These are phyloP conservation scores for Leishmania tarentolae DNA, from an alignment of 208 protist genomes.

Conservation along the genomic window DNA sequence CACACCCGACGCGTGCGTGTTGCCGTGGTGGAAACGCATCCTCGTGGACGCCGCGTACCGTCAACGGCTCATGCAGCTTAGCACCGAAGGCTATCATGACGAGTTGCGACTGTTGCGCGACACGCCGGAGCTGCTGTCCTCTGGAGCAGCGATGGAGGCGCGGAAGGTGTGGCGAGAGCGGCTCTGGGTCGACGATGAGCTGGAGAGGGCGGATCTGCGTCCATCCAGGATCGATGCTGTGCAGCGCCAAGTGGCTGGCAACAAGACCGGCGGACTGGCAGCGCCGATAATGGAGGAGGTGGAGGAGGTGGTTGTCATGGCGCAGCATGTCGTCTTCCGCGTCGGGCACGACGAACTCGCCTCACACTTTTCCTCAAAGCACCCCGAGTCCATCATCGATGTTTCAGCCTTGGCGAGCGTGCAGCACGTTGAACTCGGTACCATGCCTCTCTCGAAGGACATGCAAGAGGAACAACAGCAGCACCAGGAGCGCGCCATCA, in stretches of 20 bases:
- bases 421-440: constrained; percentile 35
- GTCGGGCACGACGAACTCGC: constrained; percentile 4
- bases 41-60: constrained; percentile 61
- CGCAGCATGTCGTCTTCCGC: constrained; percentile 62
- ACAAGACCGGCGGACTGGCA: background rate
- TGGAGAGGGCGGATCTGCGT: constrained; percentile 1
- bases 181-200: constrained; percentile 21
- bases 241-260: background rate
- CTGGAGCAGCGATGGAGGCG: constrained; percentile 26
- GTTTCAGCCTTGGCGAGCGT: constrained; percentile 44
- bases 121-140: constrained; percentile 46
- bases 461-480: constrained; percentile 11
- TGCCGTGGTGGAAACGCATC: constrained; percentile 88
- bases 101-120: constrained; percentile 54
- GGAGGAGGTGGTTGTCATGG: constrained; percentile 35
- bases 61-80: constrained; percentile 42
- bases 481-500: constrained; percentile 35
- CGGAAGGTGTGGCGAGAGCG: constrained; percentile 26
- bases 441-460: constrained; percentile 33
- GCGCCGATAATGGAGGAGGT: constrained; percentile 20
- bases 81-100: constrained; percentile 50
- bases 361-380: constrained; percentile 38
- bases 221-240: constrained; percentile 7
- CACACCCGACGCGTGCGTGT: background rate
- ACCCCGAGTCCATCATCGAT: constrained; percentile 52